Conservation (phyloP, 768 basidiomycete species). For the Pleurotus tuber-regium region DNA sequence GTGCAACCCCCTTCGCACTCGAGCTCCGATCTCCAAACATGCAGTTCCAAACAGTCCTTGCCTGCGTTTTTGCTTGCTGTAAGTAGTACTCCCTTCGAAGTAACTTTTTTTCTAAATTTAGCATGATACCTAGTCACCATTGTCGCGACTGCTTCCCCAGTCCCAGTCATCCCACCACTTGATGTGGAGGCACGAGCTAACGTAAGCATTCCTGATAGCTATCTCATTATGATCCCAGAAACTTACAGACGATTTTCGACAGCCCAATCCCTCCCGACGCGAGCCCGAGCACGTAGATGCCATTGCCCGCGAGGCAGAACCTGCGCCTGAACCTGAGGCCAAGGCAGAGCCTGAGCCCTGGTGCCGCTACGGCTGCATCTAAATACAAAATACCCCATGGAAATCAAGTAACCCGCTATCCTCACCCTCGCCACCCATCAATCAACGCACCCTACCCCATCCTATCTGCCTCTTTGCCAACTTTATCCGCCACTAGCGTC, state of each 20-base stretch:
- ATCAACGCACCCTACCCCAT: no score
- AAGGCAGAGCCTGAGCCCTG: constrained; percentile 7
- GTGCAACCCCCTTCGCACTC: not conserved
- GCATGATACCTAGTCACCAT: constrained; percentile 1
- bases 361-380: constrained; percentile 9
- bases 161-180: constrained; percentile 2
- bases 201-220: not conserved
- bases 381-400: not conserved
- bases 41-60: not conserved
- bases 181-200: constrained; percentile 8
- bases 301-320: not conserved
- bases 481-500: no score
- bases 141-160: not conserved
- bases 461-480: no score
- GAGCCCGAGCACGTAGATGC: not conserved
- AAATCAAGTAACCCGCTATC: no score
- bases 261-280: not conserved
- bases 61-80: constrained; percentile 7
- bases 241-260: no score
- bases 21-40: not conserved
- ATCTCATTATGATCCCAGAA: no score
- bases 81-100: not conserved
- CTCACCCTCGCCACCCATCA: not conserved
- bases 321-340: constrained; percentile 6
- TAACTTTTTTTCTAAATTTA: not conserved